phyloP scores from a whole-genome alignment of 805 yeast species.

The Barnettozyma salicaria region DNA sequence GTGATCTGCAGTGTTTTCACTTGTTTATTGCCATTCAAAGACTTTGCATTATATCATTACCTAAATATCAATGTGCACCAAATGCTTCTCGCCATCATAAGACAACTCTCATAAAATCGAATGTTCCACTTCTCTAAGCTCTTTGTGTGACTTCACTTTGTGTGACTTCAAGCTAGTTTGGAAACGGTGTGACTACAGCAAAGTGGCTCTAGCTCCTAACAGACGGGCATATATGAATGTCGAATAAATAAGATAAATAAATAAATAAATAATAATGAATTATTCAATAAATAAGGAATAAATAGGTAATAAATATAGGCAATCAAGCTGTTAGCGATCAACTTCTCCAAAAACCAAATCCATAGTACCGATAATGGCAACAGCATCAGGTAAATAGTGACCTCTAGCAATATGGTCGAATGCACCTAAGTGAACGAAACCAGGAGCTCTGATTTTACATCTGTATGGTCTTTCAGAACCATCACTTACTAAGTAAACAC shows the following conservation, averaged over 20 bases:
- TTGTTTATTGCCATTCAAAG: too few relatives aligned
- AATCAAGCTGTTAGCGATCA: slow-evolving; percentile 53
- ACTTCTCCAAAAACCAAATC: slow-evolving; percentile 93
- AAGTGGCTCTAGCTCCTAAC: too few relatives aligned
- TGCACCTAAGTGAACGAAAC: slow-evolving; percentile 85
- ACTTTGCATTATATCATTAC: too few relatives aligned
- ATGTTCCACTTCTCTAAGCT: too few relatives aligned
- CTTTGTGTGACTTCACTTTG: neutral
- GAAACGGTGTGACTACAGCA: too few relatives aligned
- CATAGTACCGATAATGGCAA: slow-evolving; percentile 92
- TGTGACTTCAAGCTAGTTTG: too few relatives aligned
- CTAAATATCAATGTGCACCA: too few relatives aligned
- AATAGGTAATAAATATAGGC: slow-evolving; percentile 3
- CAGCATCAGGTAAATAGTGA: slow-evolving; percentile 85
- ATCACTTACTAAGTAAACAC: slow-evolving; percentile 81
- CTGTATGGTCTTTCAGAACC: slow-evolving; percentile 88
- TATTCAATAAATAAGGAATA: slow-evolving; percentile 9
- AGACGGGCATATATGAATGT: slow-evolving; percentile 1
- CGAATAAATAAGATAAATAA: slow-evolving; percentile 9
- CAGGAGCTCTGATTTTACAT: slow-evolving; percentile 93
- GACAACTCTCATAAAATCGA: too few relatives aligned
- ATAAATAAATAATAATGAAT: slow-evolving; percentile 8
- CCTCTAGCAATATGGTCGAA: slow-evolving; percentile 84
- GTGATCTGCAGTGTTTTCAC: too few relatives aligned
- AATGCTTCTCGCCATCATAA: too few relatives aligned